These are phyloP conservation scores for Cichorium intybus DNA, from an alignment of 140 eudicot species.

Conservation along the genomic window DNA sequence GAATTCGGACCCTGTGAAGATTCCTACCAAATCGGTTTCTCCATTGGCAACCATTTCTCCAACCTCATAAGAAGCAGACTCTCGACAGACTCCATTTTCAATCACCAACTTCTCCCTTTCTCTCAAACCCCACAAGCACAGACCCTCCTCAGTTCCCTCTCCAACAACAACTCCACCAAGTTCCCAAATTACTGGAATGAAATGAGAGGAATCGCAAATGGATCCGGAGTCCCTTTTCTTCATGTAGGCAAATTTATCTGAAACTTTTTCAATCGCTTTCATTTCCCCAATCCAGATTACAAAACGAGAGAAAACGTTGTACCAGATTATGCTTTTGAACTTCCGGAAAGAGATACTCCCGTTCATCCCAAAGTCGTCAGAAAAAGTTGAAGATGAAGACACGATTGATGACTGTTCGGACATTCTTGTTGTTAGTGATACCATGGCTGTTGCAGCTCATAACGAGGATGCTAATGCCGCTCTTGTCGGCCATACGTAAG, in stretches of 20 bases:
- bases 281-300: not conserved
- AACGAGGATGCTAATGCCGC: constrained; percentile 94
- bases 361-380: constrained; percentile 38
- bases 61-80: constrained; percentile 62
- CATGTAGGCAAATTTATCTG: constrained; percentile 35
- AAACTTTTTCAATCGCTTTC: not conserved
- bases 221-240: constrained; percentile 68
- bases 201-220: constrained; percentile 73
- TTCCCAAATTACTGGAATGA: constrained; percentile 83
- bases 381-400: constrained; percentile 25
- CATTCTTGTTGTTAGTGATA: constrained; percentile 69
- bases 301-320: not conserved
- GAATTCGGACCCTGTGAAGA: constrained; percentile 74
- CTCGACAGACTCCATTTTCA: constrained; percentile 68
- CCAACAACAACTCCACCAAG: constrained; percentile 39
- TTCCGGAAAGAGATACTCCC: constrained; percentile 90
- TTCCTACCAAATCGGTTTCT: constrained; percentile 59
- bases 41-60: constrained; percentile 73
- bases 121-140: constrained; percentile 48
- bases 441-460: constrained; percentile 88
- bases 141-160: constrained; percentile 49
- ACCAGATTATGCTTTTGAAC: constrained; percentile 71
- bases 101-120: constrained; percentile 79
- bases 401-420: constrained; percentile 80
- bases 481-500: constrained; percentile 82